phyloP scores from a whole-genome alignment of 495 filamentous ascomycete genomes.

The Parachaetomium inaequale region DNA sequence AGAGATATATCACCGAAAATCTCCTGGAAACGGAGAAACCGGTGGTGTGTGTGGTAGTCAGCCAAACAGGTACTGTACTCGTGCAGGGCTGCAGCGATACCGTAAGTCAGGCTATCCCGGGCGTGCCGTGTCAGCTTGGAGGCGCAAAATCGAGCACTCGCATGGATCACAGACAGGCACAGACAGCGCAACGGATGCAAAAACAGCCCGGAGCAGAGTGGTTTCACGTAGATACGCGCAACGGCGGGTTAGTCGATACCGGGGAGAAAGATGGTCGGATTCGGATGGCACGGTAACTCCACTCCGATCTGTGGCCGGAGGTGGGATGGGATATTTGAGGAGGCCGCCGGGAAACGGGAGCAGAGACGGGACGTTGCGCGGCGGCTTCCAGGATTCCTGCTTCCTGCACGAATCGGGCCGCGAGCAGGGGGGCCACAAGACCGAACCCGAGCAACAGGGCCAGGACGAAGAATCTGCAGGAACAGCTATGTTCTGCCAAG shows the following conservation, averaged over 20 bases:
- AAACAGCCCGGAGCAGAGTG: not conserved
- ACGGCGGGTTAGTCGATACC: not conserved
- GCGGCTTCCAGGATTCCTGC: not conserved
- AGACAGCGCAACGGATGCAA: not conserved
- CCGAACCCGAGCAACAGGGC: not conserved
- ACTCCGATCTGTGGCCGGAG: not conserved
- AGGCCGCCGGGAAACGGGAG: slow-evolving; percentile 8
- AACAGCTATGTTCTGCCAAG: not conserved
- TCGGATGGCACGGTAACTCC: not conserved
- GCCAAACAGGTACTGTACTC: not conserved
- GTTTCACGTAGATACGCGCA: slow-evolving; percentile 1
- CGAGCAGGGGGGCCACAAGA: not conserved
- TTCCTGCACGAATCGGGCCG: not conserved
- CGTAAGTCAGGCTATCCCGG: slow-evolving; percentile 26
- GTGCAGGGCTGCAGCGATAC: not conserved
- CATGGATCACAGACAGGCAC: not conserved
- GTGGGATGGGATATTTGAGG: not conserved
- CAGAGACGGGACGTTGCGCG: not conserved
- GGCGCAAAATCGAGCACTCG: not conserved
- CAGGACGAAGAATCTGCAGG: slow-evolving; percentile 7
- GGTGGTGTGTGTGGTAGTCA: not conserved
- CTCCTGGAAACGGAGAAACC: not conserved
- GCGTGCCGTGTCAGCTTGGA: slow-evolving; percentile 23
- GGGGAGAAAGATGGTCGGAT: not conserved
- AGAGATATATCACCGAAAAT: not conserved